These are phyloP conservation scores for Cochliopodium minus DNA, from an alignment of 208 protist genomes.

Conservation along the genomic window DNA sequence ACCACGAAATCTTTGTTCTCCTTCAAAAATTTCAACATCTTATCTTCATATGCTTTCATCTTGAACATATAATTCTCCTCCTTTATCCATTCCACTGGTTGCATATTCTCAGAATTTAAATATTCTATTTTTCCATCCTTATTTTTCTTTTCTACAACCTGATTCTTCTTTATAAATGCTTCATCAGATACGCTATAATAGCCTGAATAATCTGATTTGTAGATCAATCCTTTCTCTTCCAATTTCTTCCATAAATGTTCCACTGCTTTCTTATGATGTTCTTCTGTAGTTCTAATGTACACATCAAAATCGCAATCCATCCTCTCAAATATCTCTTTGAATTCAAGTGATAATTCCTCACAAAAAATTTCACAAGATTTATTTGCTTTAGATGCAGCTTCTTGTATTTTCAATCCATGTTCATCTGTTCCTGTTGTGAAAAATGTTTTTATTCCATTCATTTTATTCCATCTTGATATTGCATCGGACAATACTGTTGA, in stretches of 20 bases:
- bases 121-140: conserved; percentile 62
- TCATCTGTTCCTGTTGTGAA: conserved; percentile 94
- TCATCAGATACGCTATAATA: conserved; percentile 97
- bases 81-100: conserved; percentile 71
- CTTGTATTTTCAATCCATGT: conserved; percentile 89
- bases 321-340: conserved; percentile 59
- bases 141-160: conserved; percentile 56
- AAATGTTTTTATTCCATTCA: conserved; percentile 58
- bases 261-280: conserved; percentile 49
- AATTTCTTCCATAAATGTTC: conserved; percentile 63
- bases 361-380: conserved; percentile 65
- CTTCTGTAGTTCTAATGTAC: conserved; percentile 89
- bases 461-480: not conserved
- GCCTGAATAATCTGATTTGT: conserved; percentile 85
- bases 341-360: conserved; percentile 55
- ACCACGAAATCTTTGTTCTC: conserved; percentile 62
- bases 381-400: conserved; percentile 51
- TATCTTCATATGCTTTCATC: conserved; percentile 60
- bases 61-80: conserved; percentile 97
- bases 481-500: conserved; percentile 26
- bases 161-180: conserved; percentile 64
- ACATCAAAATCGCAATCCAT: conserved; percentile 68
- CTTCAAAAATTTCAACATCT: conserved; percentile 56
- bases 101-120: conserved; percentile 67
- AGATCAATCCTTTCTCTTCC: conserved; percentile 74